These are phyloP conservation scores for Blastobotrys parvus DNA, from an alignment of 805 yeast genomes.

Conservation along the genomic window DNA sequence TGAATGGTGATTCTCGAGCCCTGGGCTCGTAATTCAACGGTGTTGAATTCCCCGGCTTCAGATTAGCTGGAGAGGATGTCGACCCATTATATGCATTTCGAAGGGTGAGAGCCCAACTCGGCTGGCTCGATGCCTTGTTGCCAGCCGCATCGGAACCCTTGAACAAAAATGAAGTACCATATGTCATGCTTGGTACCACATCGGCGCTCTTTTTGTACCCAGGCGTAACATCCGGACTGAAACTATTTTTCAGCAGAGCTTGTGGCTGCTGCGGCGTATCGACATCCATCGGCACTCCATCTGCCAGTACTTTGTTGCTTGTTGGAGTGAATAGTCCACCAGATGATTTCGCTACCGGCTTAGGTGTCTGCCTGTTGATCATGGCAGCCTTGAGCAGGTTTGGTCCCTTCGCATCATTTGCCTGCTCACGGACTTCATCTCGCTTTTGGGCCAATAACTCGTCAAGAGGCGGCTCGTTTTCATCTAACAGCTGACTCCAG, in stretches of 20 bases:
- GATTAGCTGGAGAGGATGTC: not conserved
- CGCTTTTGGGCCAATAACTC: not conserved
- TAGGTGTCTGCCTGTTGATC: not conserved
- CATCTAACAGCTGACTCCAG: too few species aligned
- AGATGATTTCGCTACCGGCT: conserved; percentile 1
- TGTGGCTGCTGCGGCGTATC: not conserved
- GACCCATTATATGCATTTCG: not conserved
- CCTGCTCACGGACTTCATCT: too few species aligned
- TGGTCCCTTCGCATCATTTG: not conserved
- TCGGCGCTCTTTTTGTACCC: not conserved
- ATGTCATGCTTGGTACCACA: conserved; percentile 6
- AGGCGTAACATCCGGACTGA: not conserved
- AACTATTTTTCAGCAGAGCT: not conserved
- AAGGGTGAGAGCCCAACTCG: not conserved
- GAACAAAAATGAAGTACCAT: conserved; percentile 6
- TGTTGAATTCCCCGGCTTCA: conserved; percentile 1
- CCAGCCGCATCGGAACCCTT: not conserved
- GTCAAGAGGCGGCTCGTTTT: not conserved
- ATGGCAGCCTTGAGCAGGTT: not conserved
- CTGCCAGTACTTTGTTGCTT: not conserved
- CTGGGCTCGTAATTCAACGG: not conserved
- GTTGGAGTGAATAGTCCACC: conserved; percentile 7
- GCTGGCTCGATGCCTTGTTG: too few species aligned
- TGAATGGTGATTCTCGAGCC: not conserved
- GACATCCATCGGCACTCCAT: not conserved